phyloP scores from a whole-genome alignment of 768 basidiomycete genomes.

The Nidularia sp. region DNA sequence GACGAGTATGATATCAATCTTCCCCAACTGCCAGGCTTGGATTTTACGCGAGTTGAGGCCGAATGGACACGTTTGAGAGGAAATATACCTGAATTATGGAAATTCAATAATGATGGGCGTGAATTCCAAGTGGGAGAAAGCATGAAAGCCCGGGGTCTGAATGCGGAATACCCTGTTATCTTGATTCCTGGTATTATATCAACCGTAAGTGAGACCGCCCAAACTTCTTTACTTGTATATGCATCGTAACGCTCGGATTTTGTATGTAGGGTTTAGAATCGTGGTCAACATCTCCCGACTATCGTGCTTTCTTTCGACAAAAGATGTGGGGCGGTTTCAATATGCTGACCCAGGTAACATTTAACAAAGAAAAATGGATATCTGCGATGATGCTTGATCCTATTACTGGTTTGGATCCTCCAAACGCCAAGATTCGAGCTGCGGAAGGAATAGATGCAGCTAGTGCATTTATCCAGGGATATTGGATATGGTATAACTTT shows the following conservation, averaged over 20 bases:
- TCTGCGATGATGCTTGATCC: slow-evolving; percentile 88
- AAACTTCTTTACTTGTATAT: background rate
- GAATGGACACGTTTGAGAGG: slow-evolving; percentile 69
- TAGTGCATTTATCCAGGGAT: slow-evolving; percentile 82
- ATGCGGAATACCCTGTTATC: slow-evolving; percentile 74
- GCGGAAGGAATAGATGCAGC: slow-evolving; percentile 92
- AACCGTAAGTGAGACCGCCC: slow-evolving; percentile 45
- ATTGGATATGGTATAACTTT: slow-evolving; percentile 80
- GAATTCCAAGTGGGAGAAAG: slow-evolving; percentile 76
- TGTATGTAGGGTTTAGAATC: slow-evolving; percentile 71
- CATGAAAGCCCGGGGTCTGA: slow-evolving; percentile 59
- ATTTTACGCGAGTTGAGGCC: slow-evolving; percentile 62
- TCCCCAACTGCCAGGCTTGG: slow-evolving; percentile 58
- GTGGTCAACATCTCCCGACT: slow-evolving; percentile 87
- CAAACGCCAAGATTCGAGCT: slow-evolving; percentile 81
- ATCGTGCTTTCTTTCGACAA: slow-evolving; percentile 89
- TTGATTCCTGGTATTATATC: slow-evolving; percentile 90
- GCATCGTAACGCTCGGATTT: too few species aligned
- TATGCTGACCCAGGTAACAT: slow-evolving; percentile 80
- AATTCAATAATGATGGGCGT: slow-evolving; percentile 73
- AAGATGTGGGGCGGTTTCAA: slow-evolving; percentile 76
- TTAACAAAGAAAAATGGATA: slow-evolving; percentile 89
- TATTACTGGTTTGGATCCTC: slow-evolving; percentile 85
- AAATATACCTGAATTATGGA: slow-evolving; percentile 79
- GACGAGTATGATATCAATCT: slow-evolving; percentile 69